Evolutionary conservation across 2,329 filamentous ascomycete species (phyloP).

Genomic region (Aspergillus ruber): DNA sequence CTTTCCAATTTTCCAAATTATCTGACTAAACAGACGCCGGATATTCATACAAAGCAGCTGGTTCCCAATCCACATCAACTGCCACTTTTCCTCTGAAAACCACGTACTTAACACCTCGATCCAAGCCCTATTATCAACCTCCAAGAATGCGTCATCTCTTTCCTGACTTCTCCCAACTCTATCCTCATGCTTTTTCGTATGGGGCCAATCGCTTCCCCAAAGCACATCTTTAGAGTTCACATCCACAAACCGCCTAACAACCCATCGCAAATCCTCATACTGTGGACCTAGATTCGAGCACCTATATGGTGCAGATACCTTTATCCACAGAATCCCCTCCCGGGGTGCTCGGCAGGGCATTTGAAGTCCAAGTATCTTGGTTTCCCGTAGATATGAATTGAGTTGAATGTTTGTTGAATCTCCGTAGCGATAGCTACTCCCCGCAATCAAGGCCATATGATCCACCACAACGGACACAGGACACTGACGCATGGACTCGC

Average conservation of each 20-base stretch:
- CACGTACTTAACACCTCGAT: background rate
- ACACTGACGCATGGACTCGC: background rate
- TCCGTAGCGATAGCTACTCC: background rate
- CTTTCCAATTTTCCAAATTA: too few relatives aligned
- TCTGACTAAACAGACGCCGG: too few relatives aligned
- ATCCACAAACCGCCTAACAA: background rate
- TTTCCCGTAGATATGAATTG: background rate
- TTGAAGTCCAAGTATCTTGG: background rate
- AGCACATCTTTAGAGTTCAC: background rate
- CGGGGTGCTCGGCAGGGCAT: background rate
- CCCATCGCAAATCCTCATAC: background rate
- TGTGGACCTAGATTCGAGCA: background rate
- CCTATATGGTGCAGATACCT: background rate
- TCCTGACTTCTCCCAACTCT: background rate
- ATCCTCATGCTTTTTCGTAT: background rate
- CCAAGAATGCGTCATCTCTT: background rate
- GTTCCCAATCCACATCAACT: background rate
- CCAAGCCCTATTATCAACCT: background rate
- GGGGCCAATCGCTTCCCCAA: background rate
- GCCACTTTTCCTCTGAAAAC: background rate
- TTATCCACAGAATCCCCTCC: background rate
- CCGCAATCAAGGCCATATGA: background rate
- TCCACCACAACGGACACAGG: background rate
- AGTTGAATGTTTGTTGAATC: background rate
- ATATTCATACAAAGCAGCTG: background rate